These are phyloP conservation scores for Ambispora gerdemannii DNA, from an alignment of 192 early-diverging fungal genomes.

Conservation along the genomic window DNA sequence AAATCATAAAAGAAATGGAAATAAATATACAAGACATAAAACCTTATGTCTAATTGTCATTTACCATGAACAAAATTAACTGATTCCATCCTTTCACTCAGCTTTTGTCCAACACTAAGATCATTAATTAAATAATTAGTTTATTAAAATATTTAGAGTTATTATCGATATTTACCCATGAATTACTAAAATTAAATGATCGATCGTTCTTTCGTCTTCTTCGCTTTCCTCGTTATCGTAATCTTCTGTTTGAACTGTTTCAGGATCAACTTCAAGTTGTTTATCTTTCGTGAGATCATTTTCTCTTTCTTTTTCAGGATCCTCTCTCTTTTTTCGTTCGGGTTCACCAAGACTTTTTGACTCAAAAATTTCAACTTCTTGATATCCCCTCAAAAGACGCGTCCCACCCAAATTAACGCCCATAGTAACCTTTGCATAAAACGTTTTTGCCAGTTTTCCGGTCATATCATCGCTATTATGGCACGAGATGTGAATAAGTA, in stretches of 20 bases:
- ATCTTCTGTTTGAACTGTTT: conserved; percentile 43
- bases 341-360: conserved; percentile 42
- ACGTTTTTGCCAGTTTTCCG: conserved; percentile 58
- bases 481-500: conserved; percentile 1
- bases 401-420: conserved; percentile 63
- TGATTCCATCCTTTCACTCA: conserved; percentile 65
- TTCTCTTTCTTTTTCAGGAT: conserved; percentile 32
- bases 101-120: conserved; percentile 73
- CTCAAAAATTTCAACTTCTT: conserved; percentile 60
- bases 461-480: conserved; percentile 54
- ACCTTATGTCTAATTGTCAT: background rate
- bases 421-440: conserved; percentile 60
- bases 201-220: conserved; percentile 63
- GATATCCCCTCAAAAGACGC: conserved; percentile 69
- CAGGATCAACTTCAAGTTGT: conserved; percentile 24
- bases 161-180: conserved; percentile 54
- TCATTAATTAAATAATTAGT: background rate
- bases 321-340: conserved; percentile 40
- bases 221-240: conserved; percentile 44
- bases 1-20: background rate
- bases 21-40: background rate
- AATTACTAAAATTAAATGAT: conserved; percentile 79
- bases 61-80: conserved; percentile 63
- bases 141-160: background rate
- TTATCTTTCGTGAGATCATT: conserved; percentile 31